Conservation (phyloP, 257 asterid genomes). For the Solanum etuberosum region DNA sequence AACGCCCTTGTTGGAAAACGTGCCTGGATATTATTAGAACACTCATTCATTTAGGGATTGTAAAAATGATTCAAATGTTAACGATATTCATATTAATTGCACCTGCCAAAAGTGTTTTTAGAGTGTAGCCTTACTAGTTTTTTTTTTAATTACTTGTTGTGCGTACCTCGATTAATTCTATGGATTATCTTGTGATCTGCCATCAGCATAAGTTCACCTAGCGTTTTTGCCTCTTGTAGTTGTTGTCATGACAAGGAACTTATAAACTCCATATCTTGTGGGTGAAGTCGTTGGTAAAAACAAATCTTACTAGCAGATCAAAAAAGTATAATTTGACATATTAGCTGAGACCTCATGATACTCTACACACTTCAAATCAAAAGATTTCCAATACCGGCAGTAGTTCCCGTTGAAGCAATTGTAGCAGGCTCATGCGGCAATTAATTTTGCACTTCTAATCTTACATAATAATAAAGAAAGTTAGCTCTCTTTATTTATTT, state of each 20-base stretch:
- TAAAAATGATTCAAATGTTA: neutral
- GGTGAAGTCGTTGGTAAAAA: neutral
- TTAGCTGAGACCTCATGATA: too few species aligned
- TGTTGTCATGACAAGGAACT: neutral
- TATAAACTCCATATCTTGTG: neutral
- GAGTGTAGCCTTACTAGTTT: neutral
- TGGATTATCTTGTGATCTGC: neutral
- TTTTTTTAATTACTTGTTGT: neutral
- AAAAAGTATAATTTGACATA: too few species aligned
- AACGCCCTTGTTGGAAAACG: constrained; percentile 21
- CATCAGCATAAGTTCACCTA: neutral
- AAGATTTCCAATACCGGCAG: too few species aligned
- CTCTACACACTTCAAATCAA: too few species aligned
- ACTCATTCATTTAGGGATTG: neutral
- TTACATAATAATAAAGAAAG: too few species aligned
- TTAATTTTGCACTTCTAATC: too few species aligned
- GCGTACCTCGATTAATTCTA: neutral
- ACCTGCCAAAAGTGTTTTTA: neutral
- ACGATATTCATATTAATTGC: neutral
- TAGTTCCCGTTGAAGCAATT: too few species aligned
- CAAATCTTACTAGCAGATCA: too few species aligned
- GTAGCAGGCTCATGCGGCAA: too few species aligned
- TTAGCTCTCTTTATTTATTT: too few species aligned
- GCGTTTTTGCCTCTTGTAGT: neutral
- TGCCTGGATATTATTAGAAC: neutral